Evolutionary conservation across 106 monocot genomes (phyloP).

Genomic region (Dendrobium officinale): DNA sequence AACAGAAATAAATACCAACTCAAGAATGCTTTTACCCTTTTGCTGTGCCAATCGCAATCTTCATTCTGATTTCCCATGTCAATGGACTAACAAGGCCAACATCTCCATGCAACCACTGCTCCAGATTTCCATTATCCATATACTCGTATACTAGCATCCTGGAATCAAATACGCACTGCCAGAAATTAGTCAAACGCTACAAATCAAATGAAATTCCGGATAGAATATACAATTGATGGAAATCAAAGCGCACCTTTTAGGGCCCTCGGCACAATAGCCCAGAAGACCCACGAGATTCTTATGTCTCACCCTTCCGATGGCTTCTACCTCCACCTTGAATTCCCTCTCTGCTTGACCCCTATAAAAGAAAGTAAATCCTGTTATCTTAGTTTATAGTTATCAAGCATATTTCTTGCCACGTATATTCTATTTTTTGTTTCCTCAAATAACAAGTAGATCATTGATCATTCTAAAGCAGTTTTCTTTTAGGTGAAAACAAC

Average conservation of each 20-base stretch:
- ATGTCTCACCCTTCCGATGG: slow-evolving; percentile 85
- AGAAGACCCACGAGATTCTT: slow-evolving; percentile 87
- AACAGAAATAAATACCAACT: neutral
- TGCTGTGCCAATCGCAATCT: slow-evolving; percentile 79
- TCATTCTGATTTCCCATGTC: slow-evolving; percentile 88
- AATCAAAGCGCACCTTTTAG: slow-evolving; percentile 42
- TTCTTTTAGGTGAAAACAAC: too few species aligned
- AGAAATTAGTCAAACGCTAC: neutral
- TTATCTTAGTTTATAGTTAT: too few species aligned
- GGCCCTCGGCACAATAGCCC: slow-evolving; percentile 75
- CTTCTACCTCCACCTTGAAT: slow-evolving; percentile 94
- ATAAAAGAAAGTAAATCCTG: neutral
- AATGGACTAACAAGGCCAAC: slow-evolving; percentile 41
- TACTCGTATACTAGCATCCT: slow-evolving; percentile 98
- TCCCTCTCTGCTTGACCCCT: slow-evolving; percentile 94
- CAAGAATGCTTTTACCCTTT: slow-evolving; percentile 57
- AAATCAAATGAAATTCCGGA: neutral
- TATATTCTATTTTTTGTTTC: too few species aligned
- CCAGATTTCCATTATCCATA: slow-evolving; percentile 79
- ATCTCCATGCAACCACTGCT: slow-evolving; percentile 92
- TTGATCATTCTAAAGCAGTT: too few species aligned
- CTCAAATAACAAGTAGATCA: too few species aligned
- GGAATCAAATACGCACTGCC: neutral
- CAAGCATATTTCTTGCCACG: too few species aligned
- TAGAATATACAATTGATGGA: neutral